Conservation (phyloP, 441 rosid species). For the Adansonia gregorii region DNA sequence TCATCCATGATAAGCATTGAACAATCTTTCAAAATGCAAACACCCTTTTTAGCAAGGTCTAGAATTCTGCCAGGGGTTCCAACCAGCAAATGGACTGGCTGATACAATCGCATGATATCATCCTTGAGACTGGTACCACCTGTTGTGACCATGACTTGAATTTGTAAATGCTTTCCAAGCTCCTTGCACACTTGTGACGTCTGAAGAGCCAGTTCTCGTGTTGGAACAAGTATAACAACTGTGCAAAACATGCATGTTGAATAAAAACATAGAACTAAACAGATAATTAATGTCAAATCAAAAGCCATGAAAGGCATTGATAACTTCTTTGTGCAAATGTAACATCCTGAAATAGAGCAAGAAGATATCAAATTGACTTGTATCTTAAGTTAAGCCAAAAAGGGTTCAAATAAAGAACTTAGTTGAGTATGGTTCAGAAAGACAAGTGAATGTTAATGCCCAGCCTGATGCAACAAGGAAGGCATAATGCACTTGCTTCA, state of each 20-base stretch:
- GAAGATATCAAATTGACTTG: slow-evolving; percentile 19
- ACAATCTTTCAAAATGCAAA: slow-evolving; percentile 91
- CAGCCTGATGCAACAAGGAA: background rate
- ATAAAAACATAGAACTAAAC: background rate
- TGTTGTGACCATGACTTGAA: slow-evolving; percentile 97
- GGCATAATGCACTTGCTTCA: slow-evolving; percentile 2
- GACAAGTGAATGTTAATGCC: background rate
- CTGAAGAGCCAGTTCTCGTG: slow-evolving; percentile 95
- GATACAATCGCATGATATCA: slow-evolving; percentile 97
- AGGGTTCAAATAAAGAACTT: background rate
- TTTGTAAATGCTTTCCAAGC: slow-evolving; percentile 93
- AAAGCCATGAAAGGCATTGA: background rate
- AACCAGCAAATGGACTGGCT: slow-evolving; percentile 93
- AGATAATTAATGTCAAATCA: background rate
- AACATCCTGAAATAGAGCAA: background rate
- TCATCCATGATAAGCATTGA: slow-evolving; percentile 97
- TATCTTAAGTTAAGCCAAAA: background rate
- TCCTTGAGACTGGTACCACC: slow-evolving; percentile 99
- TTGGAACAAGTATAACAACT: slow-evolving; percentile 96
- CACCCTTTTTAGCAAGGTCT: slow-evolving; percentile 91
- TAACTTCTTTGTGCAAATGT: background rate
- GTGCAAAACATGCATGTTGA: slow-evolving; percentile 31
- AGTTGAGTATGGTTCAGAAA: background rate
- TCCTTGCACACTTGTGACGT: slow-evolving; percentile 98
- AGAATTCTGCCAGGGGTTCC: slow-evolving; percentile 98